Conservation (phyloP, 192 early-diverging fungal species). For the Phlyctochytrium bullatum region DNA sequence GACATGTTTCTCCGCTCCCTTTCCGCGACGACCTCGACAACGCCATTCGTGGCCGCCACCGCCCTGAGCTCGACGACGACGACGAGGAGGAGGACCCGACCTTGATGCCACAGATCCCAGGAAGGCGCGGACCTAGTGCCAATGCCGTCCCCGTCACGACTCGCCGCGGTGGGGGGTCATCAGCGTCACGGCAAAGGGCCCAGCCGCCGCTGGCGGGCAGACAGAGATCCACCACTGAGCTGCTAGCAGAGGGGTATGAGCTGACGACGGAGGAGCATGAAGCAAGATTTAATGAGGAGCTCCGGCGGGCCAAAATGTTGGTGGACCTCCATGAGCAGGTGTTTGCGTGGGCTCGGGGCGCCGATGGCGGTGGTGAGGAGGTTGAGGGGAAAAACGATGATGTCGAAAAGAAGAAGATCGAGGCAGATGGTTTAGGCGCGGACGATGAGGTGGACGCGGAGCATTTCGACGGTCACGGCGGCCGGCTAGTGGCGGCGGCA, state of each 20-base stretch:
- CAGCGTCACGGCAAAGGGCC: too few relatives aligned
- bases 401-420: not conserved
- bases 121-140: too few relatives aligned
- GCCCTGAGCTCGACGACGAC: too few relatives aligned
- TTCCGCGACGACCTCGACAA: not conserved
- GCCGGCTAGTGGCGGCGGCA: too few relatives aligned
- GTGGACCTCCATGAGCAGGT: conserved; percentile 19
- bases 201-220: not conserved
- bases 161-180: too few relatives aligned
- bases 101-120: too few relatives aligned
- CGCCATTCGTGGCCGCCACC: not conserved
- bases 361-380: not conserved
- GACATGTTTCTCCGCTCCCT: not conserved
- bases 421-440: not conserved
- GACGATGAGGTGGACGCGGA: not conserved
- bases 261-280: not conserved
- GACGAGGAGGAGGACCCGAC: too few relatives aligned
- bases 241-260: not conserved
- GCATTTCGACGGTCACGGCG: too few relatives aligned
- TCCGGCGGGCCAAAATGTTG: conserved; percentile 15
- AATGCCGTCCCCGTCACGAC: too few relatives aligned
- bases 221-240: conserved; percentile 11
- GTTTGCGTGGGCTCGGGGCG: not conserved
- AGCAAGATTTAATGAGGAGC: conserved; percentile 3
- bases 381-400: not conserved